A percentile compares a stretch with the other conserved stretches of the same genome.
phyloP scores from a whole-genome alignment of 257 asterid genomes.

The Galeopsis tetrahit region DNA sequence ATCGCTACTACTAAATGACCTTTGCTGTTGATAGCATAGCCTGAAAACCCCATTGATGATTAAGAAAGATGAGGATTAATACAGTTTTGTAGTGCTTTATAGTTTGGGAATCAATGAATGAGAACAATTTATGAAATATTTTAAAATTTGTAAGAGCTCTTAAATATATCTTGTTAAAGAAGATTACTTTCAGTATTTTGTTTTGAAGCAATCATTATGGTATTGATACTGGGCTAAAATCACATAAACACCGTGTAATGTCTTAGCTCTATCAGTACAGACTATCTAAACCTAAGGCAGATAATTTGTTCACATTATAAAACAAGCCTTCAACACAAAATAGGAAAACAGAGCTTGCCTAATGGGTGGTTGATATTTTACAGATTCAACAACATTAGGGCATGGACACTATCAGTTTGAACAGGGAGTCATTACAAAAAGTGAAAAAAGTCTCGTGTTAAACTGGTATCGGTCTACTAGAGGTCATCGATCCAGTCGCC shows the following conservation, averaged over 20 bases:
- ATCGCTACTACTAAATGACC: too few species aligned
- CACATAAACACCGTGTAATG: neutral
- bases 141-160: neutral
- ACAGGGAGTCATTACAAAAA: neutral
- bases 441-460: neutral
- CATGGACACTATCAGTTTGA: neutral
- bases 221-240: neutral
- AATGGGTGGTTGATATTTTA: slow-evolving; percentile 27
- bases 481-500: slow-evolving; percentile 71
- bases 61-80: slow-evolving; percentile 9
- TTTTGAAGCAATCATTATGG: neutral
- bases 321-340: slow-evolving; percentile 1
- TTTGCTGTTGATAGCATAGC: neutral
- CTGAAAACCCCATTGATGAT: neutral
- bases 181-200: neutral
- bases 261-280: neutral
- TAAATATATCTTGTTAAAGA: neutral
- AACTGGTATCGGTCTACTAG: neutral
- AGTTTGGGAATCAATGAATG: neutral
- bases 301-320: neutral
- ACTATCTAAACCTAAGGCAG: slow-evolving; percentile 4
- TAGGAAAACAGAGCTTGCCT: slow-evolving; percentile 7
- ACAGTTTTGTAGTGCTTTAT: slow-evolving; percentile 11
- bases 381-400: slow-evolving; percentile 35
- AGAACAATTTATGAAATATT: neutral